phyloP scores from a whole-genome alignment of 2,329 filamentous ascomycete genomes.

The Claviceps maximensis region DNA sequence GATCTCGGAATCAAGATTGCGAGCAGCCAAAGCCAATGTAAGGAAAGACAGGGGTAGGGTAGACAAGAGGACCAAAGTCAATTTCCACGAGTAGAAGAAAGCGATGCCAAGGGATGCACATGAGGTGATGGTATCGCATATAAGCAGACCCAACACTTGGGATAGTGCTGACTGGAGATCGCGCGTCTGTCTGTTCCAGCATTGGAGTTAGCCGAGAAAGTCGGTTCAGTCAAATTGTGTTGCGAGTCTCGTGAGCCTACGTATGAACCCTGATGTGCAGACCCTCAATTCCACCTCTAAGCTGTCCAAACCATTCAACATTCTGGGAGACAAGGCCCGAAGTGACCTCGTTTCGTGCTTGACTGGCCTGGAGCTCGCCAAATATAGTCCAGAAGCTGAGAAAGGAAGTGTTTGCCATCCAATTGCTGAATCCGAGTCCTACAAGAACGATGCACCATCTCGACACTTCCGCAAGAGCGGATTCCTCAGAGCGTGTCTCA shows the following conservation, averaged over 20 bases:
- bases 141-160: conserved; percentile 59
- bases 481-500: conserved; percentile 32
- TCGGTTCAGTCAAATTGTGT: neutral
- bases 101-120: conserved; percentile 56
- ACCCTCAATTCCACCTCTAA: conserved; percentile 57
- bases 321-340: conserved; percentile 55
- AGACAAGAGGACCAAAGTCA: conserved; percentile 67
- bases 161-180: conserved; percentile 74
- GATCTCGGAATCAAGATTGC: conserved; percentile 51
- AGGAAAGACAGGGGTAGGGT: conserved; percentile 55
- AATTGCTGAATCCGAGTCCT: conserved; percentile 49
- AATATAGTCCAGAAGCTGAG: conserved; percentile 62
- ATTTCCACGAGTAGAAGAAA: conserved; percentile 68
- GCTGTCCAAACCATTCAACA: conserved; percentile 69
- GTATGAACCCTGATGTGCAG: conserved; percentile 60
- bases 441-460: conserved; percentile 50
- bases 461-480: conserved; percentile 42
- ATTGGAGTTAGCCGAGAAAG: neutral
- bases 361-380: conserved; percentile 66
- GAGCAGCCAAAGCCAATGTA: conserved; percentile 46
- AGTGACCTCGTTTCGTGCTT: conserved; percentile 53
- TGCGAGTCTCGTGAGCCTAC: conserved; percentile 31
- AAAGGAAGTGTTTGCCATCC: conserved; percentile 53
- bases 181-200: conserved; percentile 52
- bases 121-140: conserved; percentile 51